Evolutionary conservation across 108 stramenopile genomes (phyloP).

Genomic region (Skeletonema menzelii): DNA sequence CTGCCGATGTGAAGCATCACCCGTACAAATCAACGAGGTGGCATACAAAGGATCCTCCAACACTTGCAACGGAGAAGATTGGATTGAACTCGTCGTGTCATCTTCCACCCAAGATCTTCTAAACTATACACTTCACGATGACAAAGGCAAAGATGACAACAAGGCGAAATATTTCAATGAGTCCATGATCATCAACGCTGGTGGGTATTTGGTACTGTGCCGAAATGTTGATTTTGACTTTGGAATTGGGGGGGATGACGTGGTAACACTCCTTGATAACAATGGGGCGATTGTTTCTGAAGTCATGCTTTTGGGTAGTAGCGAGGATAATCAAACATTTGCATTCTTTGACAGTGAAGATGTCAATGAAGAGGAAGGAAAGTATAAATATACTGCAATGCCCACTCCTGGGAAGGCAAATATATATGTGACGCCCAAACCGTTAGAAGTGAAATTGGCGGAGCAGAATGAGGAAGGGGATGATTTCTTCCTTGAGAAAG

Average conservation of each 20-base stretch:
- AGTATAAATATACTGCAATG: neutral
- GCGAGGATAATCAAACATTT: neutral
- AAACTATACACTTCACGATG: slow-evolving; percentile 10
- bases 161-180: neutral
- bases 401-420: neutral
- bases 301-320: neutral
- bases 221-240: neutral
- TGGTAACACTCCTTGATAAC: slow-evolving; percentile 5
- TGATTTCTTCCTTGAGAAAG: slow-evolving; percentile 3
- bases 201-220: neutral
- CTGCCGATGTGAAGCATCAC: neutral
- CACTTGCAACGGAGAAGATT: slow-evolving; percentile 15
- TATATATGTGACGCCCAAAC: neutral
- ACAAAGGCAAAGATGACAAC: slow-evolving; percentile 7
- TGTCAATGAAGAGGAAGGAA: neutral
- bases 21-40: slow-evolving; percentile 5
- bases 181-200: neutral
- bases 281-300: neutral
- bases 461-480: slow-evolving; percentile 12
- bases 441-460: neutral
- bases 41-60: slow-evolving; percentile 1
- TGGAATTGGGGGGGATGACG: neutral
- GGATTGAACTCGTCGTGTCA: slow-evolving; percentile 6
- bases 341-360: neutral
- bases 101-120: neutral